Conservation (phyloP, 768 basidiomycete genomes). For the Tricholoma hemisulphureum region DNA sequence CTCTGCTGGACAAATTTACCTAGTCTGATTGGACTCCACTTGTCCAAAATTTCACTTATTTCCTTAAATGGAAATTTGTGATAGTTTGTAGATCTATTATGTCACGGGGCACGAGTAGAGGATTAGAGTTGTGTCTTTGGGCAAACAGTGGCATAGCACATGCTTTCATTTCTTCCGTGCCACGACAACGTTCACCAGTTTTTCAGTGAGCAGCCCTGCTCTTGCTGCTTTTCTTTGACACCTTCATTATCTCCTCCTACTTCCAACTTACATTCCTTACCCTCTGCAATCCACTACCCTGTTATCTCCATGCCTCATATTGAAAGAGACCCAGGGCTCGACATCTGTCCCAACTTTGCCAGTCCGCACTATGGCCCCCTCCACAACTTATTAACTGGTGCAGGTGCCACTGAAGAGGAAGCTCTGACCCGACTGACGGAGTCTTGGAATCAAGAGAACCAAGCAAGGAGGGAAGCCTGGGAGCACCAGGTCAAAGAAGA, state of each 20-base stretch:
- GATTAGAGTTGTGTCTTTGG: constrained; percentile 3
- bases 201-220: not conserved
- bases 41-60: no score
- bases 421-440: not conserved
- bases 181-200: not conserved
- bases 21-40: no score
- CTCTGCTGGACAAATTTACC: no score
- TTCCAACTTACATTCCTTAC: not conserved
- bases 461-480: not conserved
- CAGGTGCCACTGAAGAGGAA: not conserved
- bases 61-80: no score
- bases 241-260: not conserved
- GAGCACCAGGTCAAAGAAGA: not conserved
- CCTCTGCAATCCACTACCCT: not conserved
- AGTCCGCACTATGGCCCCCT: not conserved
- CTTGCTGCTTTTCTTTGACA: not conserved
- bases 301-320: not conserved
- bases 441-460: not conserved
- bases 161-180: constrained; percentile 1
- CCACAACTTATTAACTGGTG: not conserved
- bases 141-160: not conserved
- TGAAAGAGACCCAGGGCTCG: not conserved
- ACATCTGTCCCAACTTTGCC: not conserved
- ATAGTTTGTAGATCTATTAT: constrained; percentile 1
- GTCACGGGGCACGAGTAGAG: not conserved